Conservation (phyloP, 164 flowering plant genomes). For the Sextonia rubra region DNA sequence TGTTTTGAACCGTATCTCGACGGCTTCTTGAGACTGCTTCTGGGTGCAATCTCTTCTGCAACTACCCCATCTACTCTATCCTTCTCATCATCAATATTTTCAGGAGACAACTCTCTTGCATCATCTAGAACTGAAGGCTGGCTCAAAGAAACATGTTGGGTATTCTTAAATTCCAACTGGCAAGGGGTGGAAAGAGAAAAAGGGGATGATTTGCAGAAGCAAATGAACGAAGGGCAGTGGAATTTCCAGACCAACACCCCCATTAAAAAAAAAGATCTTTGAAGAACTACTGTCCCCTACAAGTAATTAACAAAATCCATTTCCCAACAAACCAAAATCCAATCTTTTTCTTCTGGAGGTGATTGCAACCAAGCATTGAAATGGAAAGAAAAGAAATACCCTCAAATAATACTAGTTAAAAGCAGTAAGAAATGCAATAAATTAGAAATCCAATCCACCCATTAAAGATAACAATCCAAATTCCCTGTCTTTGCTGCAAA, state of each 20-base stretch:
- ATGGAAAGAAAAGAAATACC: background rate
- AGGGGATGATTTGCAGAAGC: slow-evolving; percentile 64
- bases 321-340: slow-evolving; percentile 1
- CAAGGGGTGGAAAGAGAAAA: slow-evolving; percentile 44
- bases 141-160: slow-evolving; percentile 36
- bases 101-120: slow-evolving; percentile 23
- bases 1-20: slow-evolving; percentile 18
- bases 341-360: background rate
- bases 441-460: background rate
- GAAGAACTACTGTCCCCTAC: slow-evolving; percentile 1
- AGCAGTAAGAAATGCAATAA: background rate
- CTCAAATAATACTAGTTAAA: slow-evolving; percentile 3
- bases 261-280: slow-evolving; percentile 37
- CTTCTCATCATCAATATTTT: slow-evolving; percentile 24
- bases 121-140: slow-evolving; percentile 29
- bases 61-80: slow-evolving; percentile 11
- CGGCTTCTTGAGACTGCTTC: slow-evolving; percentile 49
- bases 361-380: background rate
- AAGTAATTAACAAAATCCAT: background rate
- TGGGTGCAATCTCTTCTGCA: slow-evolving; percentile 27
- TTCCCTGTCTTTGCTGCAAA: no score
- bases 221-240: slow-evolving; percentile 63
- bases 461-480: slow-evolving; percentile 9
- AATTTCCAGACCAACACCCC: slow-evolving; percentile 70
- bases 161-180: slow-evolving; percentile 53